A percentile compares a stretch with the other conserved stretches of the same genome.
phyloP scores from a whole-genome alignment of 2,329 filamentous ascomycete species.

The Aspergillus phoenicis region DNA sequence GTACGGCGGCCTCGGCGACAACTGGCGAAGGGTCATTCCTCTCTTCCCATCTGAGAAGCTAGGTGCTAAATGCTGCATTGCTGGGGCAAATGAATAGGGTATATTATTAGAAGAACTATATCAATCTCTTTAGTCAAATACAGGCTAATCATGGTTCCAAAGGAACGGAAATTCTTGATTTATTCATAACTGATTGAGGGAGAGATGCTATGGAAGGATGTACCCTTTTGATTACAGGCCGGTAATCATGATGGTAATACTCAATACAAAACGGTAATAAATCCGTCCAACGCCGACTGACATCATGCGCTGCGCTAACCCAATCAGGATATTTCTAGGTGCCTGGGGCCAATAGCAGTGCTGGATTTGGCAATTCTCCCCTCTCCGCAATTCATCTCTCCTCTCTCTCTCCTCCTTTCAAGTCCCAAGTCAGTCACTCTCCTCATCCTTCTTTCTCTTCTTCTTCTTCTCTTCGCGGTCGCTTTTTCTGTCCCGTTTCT shows the following conservation, averaged over 20 bases:
- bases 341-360: not conserved
- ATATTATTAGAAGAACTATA: not conserved
- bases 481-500: not conserved
- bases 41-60: too few relatives aligned
- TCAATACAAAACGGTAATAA: not conserved
- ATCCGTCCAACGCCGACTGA: conserved; percentile 13
- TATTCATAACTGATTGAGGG: too few relatives aligned
- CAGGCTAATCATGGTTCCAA: too few relatives aligned
- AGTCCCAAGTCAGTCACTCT: not conserved
- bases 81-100: not conserved
- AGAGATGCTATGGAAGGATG: too few relatives aligned
- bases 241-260: not conserved
- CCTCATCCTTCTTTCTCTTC: not conserved
- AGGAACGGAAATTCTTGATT: too few relatives aligned
- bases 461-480: not conserved
- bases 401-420: not conserved
- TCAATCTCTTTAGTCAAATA: too few relatives aligned
- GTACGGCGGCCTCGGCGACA: conserved; percentile 35
- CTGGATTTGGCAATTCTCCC: conserved; percentile 11
- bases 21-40: conserved; percentile 23
- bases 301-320: conserved; percentile 12
- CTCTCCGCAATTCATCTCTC: not conserved
- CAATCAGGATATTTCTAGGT: conserved; percentile 7
- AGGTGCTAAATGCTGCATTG: too few relatives aligned
- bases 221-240: too few relatives aligned